These are phyloP conservation scores for Fusarium fujikuroi DNA, from an alignment of 2,329 filamentous ascomycete species.

Conservation along the genomic window DNA sequence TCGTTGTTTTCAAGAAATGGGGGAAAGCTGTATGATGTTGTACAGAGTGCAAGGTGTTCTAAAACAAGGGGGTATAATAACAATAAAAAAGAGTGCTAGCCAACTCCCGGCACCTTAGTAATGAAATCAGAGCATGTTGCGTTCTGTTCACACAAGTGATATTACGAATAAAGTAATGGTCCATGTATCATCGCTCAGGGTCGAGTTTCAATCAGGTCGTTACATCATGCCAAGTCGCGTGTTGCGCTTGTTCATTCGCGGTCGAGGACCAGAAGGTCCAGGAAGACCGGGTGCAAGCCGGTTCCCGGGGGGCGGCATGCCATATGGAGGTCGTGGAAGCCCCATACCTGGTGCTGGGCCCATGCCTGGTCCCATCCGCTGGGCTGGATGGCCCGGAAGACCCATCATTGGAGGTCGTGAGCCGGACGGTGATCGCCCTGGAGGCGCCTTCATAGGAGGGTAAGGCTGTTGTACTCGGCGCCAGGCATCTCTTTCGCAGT, in stretches of 20 bases:
- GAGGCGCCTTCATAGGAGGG: conserved; percentile 25
- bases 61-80: conserved; percentile 43
- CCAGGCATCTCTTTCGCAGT: conserved; percentile 88
- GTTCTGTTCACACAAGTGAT: conserved; percentile 17
- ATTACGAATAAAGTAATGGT: conserved; percentile 36
- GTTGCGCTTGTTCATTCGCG: conserved; percentile 71
- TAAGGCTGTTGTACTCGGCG: conserved; percentile 57
- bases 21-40: background rate
- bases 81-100: conserved; percentile 35
- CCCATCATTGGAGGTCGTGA: conserved; percentile 43
- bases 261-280: conserved; percentile 49
- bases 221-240: conserved; percentile 69
- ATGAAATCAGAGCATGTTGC: conserved; percentile 20
- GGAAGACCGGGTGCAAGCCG: conserved; percentile 48
- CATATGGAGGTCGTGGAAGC: conserved; percentile 42
- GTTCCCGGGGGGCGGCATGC: conserved; percentile 38
- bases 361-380: conserved; percentile 32
- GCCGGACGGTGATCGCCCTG: conserved; percentile 26
- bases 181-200: conserved; percentile 29
- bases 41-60: conserved; percentile 13
- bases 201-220: conserved; percentile 37
- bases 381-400: conserved; percentile 43
- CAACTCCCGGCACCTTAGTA: conserved; percentile 25
- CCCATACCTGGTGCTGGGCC: conserved; percentile 28
- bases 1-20: background rate